Evolutionary conservation across 2,329 filamentous ascomycete species (phyloP).

Genomic region (Clarireedia monteithiana): DNA sequence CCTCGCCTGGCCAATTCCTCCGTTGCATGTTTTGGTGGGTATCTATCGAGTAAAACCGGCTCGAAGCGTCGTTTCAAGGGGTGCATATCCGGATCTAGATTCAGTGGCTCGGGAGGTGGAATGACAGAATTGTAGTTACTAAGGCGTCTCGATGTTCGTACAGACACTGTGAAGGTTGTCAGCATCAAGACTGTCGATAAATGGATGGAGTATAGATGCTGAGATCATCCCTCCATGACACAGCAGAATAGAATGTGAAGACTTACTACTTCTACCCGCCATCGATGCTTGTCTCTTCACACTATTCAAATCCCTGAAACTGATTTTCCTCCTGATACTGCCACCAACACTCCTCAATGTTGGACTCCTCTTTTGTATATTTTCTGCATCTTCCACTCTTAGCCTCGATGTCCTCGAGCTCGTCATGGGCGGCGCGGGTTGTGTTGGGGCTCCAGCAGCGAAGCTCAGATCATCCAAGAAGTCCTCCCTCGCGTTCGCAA

Average conservation of each 20-base stretch:
- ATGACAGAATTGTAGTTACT: constrained; percentile 99
- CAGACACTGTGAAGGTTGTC: constrained; percentile 43
- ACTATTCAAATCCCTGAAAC: constrained; percentile 91
- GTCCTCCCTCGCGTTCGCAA: constrained; percentile 87
- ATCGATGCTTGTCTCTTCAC: constrained; percentile 77
- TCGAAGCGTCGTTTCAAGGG: constrained; percentile 90
- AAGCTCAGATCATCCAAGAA: constrained; percentile 91
- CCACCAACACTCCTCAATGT: constrained; percentile 51
- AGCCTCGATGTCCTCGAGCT: constrained; percentile 78
- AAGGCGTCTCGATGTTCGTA: constrained; percentile 76
- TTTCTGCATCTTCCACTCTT: constrained; percentile 59
- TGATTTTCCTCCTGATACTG: constrained; percentile 86
- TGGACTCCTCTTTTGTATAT: constrained; percentile 35
- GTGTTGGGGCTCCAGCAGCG: constrained; percentile 65
- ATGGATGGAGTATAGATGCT: no score
- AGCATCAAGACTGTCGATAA: constrained; percentile 9
- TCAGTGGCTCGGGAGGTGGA: constrained; percentile 82
- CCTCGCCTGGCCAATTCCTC: constrained; percentile 76
- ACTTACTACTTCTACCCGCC: constrained; percentile 61
- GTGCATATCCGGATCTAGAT: constrained; percentile 88
- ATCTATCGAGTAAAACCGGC: constrained; percentile 89
- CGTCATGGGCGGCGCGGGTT: constrained; percentile 62
- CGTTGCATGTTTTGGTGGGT: constrained; percentile 73
- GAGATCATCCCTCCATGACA: constrained; percentile 7
- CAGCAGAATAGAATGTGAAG: background rate